A percentile compares a stretch with the other conserved stretches of the same genome.
phyloP scores from a whole-genome alignment of 345 rosid genomes.

The Fremontodendron californicum region DNA sequence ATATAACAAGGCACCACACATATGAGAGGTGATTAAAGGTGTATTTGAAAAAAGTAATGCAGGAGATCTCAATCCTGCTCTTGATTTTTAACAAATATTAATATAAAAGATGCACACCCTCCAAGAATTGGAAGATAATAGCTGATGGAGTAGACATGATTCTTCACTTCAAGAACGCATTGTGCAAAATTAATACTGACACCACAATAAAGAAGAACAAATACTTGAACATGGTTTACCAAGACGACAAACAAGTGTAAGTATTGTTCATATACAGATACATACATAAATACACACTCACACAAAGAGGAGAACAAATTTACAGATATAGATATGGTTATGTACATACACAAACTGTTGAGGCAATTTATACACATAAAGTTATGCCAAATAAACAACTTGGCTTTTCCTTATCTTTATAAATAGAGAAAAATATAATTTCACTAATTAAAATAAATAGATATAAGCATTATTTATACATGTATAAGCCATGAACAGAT shows the following conservation, averaged over 20 bases:
- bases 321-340: neutral
- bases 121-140: neutral
- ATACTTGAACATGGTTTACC: neutral
- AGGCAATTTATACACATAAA: neutral
- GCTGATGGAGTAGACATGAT: neutral
- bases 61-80: neutral
- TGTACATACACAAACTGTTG: neutral
- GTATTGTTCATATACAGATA: neutral
- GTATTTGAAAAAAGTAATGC: neutral
- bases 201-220: neutral
- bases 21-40: conserved; percentile 1
- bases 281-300: neutral
- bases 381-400: neutral
- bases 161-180: neutral
- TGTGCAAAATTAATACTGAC: neutral
- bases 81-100: neutral
- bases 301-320: neutral
- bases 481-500: neutral
- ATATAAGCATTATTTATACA: neutral
- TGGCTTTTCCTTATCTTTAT: neutral
- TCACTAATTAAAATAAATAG: neutral
- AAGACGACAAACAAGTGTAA: neutral
- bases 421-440: neutral
- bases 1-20: neutral
- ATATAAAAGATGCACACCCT: neutral